Conservation (phyloP, 176 grass and related monocot genomes). For the Melocanna baccifera region DNA sequence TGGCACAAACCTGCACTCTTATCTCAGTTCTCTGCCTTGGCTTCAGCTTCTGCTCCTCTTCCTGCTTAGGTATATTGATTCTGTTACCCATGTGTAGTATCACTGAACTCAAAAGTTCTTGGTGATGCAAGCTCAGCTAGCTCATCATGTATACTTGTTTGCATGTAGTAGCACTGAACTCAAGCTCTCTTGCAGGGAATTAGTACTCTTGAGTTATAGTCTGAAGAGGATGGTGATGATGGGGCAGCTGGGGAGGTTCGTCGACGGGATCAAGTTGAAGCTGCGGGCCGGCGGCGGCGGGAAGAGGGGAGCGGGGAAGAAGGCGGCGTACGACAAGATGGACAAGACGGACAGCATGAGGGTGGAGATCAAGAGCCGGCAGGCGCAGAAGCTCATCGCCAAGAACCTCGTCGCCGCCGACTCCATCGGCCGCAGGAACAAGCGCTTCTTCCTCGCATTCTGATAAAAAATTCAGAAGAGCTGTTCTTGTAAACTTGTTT, state of each 20-base stretch:
- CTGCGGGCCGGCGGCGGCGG: constrained; percentile 23
- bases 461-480: neutral
- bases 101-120: neutral
- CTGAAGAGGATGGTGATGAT: constrained; percentile 49
- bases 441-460: constrained; percentile 56
- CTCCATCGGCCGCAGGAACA: constrained; percentile 40
- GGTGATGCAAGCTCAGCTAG: neutral
- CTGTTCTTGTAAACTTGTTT: neutral
- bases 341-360: constrained; percentile 97
- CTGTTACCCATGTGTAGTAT: neutral
- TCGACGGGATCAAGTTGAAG: constrained; percentile 72
- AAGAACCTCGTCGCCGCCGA: constrained; percentile 82
- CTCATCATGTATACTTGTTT: neutral
- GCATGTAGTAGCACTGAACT: neutral
- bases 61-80: neutral
- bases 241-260: constrained; percentile 60
- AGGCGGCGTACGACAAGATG: constrained; percentile 61
- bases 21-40: neutral
- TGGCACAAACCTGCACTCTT: neutral
- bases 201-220: neutral
- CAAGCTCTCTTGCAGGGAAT: neutral
- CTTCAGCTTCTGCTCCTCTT: neutral
- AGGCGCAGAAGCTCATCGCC: constrained; percentile 78
- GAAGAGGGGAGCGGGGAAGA: constrained; percentile 38
- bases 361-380: constrained; percentile 84